Percentiles rank a stretch among this genome's conserved stretches.
phyloP scores from a whole-genome alignment of 2,329 filamentous ascomycete species.

The Didymella pinodella region DNA sequence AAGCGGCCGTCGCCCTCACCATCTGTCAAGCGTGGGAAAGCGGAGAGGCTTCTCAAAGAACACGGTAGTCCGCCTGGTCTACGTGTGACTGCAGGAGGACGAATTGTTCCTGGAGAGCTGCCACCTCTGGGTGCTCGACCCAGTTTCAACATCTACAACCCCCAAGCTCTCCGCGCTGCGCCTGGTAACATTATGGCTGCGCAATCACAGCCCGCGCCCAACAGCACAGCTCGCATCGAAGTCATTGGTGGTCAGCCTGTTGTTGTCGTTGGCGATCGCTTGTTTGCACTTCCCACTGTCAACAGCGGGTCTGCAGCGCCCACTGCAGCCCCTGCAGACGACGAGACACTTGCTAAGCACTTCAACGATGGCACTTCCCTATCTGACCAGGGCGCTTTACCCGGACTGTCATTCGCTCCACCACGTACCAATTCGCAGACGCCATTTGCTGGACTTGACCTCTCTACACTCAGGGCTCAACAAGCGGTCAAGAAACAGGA shows the following conservation, averaged over 20 bases:
- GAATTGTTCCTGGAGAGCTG: slow-evolving; percentile 59
- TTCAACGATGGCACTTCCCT: slow-evolving; percentile 20
- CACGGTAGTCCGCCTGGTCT: slow-evolving; percentile 61
- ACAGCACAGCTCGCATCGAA: slow-evolving; percentile 38
- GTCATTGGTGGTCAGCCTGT: slow-evolving; percentile 44
- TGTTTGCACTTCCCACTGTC: slow-evolving; percentile 44
- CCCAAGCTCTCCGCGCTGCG: slow-evolving; percentile 33
- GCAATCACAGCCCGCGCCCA: slow-evolving; percentile 33
- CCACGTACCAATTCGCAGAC: slow-evolving; percentile 31
- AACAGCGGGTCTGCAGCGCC: slow-evolving; percentile 26
- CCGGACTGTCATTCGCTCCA: slow-evolving; percentile 23
- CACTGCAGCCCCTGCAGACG: slow-evolving; percentile 14
- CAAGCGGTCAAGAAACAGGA: slow-evolving; percentile 45
- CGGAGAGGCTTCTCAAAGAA: slow-evolving; percentile 59
- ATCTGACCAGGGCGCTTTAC: slow-evolving; percentile 23
- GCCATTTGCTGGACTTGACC: slow-evolving; percentile 35
- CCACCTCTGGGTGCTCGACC: slow-evolving; percentile 45
- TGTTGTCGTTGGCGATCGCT: slow-evolving; percentile 42
- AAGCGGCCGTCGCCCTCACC: slow-evolving; percentile 58
- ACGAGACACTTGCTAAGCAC: slow-evolving; percentile 30
- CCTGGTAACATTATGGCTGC: slow-evolving; percentile 36
- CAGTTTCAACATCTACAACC: slow-evolving; percentile 42
- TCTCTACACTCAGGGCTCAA: slow-evolving; percentile 38
- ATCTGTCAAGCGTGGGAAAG: slow-evolving; percentile 60
- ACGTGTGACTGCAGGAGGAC: slow-evolving; percentile 61